Evolutionary conservation across 75 land plant species (phyloP), one percentile per base, ranked within the genome.

Genomic region (Sequoia sempervirens): DNA sequence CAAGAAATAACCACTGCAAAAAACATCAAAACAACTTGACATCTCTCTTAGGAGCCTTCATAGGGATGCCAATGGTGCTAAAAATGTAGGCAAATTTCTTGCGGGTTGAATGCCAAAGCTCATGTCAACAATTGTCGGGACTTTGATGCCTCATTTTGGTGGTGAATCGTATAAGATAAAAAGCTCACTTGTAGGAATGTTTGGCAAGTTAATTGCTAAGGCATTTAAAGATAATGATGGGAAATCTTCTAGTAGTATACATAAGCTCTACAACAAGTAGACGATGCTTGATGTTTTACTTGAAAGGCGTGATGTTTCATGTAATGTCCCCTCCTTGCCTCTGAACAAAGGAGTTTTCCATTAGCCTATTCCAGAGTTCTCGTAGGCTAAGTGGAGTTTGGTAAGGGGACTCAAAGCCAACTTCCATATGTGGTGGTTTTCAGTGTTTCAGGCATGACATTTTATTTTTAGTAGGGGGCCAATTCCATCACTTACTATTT

Each of bases 161-260:
- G 99, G 99, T 53, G 97, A 98, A 76, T 94, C 99, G 18, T 95
- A 98, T 84, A 96, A 96, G 85, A 94, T 98, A 61, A 84, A 99
- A 72, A 98, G 93, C 88, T 93, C 97, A 56, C 90, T 98, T 38
- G 91, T 96, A 78, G 92, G 94, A 47, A 94, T 98, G 53, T 82
- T 98, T 84, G 99, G 99, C 3, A 98, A 92, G 84, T 84, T 98
- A 66, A 85, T 96, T 84, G 88, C 86, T 1, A 96, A 96, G 85
- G 99, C 96, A 75, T 93, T 87, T 79, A 94, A 90, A 46, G 98
- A 97, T 83, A 80, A 89, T 79, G 92, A 93, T 38, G 91, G 91
- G 43, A 93, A 92, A 84, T 73, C 82, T 46, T 91, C 90, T 80
- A 88, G 88, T 69, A 89, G 94, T 84, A 89, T 91, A 82, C 83